Conservation (phyloP, 208 protist species). For the Wallacemonas collosoma region DNA sequence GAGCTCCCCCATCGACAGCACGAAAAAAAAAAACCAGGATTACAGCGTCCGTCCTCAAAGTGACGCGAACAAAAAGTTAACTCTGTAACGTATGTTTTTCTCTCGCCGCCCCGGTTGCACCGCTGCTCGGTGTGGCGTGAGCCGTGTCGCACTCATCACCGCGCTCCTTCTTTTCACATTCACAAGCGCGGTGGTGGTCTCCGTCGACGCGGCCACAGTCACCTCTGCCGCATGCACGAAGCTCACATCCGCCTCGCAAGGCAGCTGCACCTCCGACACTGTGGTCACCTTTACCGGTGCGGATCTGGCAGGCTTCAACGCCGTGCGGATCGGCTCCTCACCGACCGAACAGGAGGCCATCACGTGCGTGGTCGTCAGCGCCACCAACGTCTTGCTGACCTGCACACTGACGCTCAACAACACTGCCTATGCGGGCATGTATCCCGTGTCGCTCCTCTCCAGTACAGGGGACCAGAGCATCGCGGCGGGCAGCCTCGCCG, state of each 20-base stretch:
- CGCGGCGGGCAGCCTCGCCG: slow-evolving; percentile 21
- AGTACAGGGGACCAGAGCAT: not conserved
- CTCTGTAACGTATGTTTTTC: not conserved
- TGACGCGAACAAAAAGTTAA: no score
- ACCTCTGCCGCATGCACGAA: not conserved
- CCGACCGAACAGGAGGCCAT: not conserved
- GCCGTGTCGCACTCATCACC: not conserved
- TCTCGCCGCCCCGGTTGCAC: not conserved
- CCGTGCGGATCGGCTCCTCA: slow-evolving; percentile 20
- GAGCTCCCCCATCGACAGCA: not conserved
- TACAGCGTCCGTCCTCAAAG: no score
- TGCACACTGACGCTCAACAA: slow-evolving; percentile 20
- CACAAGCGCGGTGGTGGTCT: not conserved
- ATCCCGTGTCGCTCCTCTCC: slow-evolving; percentile 23
- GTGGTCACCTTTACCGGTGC: slow-evolving; percentile 18
- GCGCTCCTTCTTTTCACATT: slow-evolving; percentile 15
- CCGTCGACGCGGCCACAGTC: not conserved
- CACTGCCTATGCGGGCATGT: slow-evolving; percentile 14
- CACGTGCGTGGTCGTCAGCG: slow-evolving; percentile 3
- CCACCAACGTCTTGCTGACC: not conserved
- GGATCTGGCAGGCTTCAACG: slow-evolving; percentile 2
- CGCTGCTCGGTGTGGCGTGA: not conserved
- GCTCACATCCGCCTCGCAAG: not conserved
- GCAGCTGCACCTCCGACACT: slow-evolving; percentile 16
- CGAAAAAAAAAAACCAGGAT: not conserved